A percentile compares a stretch with the other conserved stretches of the same genome.
Conservation (phyloP, 768 basidiomycete species). For the Lanmaoa pseudosensibilis region DNA sequence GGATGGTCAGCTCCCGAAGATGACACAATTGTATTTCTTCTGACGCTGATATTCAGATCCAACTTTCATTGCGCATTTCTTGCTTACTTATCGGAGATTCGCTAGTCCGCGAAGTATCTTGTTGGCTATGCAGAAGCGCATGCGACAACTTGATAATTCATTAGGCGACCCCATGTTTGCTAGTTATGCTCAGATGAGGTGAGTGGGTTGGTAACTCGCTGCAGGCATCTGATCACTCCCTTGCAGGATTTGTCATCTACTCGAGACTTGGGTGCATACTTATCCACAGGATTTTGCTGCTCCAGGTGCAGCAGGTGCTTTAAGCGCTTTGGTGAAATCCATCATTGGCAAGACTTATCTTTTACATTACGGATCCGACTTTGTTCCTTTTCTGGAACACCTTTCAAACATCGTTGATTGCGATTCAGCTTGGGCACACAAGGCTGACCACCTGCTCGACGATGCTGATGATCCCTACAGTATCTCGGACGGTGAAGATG, state of each 20-base stretch:
- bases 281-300: conserved; percentile 83
- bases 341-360: conserved; percentile 79
- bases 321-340: conserved; percentile 74
- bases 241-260: conserved; percentile 71
- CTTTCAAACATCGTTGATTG: conserved; percentile 63
- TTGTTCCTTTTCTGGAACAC: conserved; percentile 76
- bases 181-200: conserved; percentile 89
- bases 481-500: conserved; percentile 54
- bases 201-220: conserved; percentile 3
- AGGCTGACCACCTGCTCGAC: conserved; percentile 53
- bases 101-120: conserved; percentile 75
- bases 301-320: conserved; percentile 67
- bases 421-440: conserved; percentile 75
- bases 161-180: conserved; percentile 83
- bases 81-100: conserved; percentile 83
- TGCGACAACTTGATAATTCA: conserved; percentile 72
- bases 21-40: conserved; percentile 8
- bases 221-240: conserved; percentile 2
- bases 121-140: conserved; percentile 85
- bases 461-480: conserved; percentile 66
- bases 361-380: conserved; percentile 81
- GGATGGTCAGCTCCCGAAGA: conserved; percentile 54
- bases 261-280: conserved; percentile 74
- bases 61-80: conserved; percentile 73
- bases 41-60: conserved; percentile 51